phyloP scores from a whole-genome alignment of 2,329 filamentous ascomycete species.

The Aspergillus thermomutatus region DNA sequence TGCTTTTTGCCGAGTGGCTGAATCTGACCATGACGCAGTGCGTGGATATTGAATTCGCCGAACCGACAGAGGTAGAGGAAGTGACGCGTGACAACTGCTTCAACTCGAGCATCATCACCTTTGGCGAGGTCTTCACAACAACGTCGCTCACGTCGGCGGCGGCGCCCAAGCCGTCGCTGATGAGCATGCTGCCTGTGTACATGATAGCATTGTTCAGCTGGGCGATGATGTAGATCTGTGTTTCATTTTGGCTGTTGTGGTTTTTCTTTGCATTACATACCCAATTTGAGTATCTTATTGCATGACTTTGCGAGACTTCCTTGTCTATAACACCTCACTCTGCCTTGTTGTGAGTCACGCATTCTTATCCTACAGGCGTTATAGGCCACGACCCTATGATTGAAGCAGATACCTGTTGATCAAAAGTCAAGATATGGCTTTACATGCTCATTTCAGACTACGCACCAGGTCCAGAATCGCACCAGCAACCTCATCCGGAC shows the following conservation, averaged over 20 bases:
- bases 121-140: slow-evolving; percentile 67
- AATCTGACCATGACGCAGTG: slow-evolving; percentile 56
- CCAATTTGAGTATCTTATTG: slow-evolving; percentile 9
- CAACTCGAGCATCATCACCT: slow-evolving; percentile 75
- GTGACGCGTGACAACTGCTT: slow-evolving; percentile 84
- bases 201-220: slow-evolving; percentile 19
- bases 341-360: background rate
- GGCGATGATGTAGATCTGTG: slow-evolving; percentile 13
- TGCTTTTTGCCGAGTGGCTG: background rate
- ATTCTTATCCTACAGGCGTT: background rate
- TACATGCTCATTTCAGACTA: background rate
- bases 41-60: slow-evolving; percentile 88
- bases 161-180: slow-evolving; percentile 14
- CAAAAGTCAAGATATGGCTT: background rate
- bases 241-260: background rate
- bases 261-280: slow-evolving; percentile 14
- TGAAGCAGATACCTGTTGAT: background rate
- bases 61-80: slow-evolving; percentile 68
- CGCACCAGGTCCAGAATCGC: slow-evolving; percentile 46
- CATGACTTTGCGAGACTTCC: background rate
- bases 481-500: slow-evolving; percentile 51
- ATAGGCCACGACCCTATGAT: background rate
- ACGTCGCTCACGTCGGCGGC: slow-evolving; percentile 23
- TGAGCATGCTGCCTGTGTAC: slow-evolving; percentile 25
- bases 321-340: background rate